A percentile compares a stretch with the other conserved stretches of the same genome.
These are phyloP conservation scores for Xylariaceae sp. DNA, from an alignment of 2,329 filamentous ascomycete genomes.

Conservation along the genomic window DNA sequence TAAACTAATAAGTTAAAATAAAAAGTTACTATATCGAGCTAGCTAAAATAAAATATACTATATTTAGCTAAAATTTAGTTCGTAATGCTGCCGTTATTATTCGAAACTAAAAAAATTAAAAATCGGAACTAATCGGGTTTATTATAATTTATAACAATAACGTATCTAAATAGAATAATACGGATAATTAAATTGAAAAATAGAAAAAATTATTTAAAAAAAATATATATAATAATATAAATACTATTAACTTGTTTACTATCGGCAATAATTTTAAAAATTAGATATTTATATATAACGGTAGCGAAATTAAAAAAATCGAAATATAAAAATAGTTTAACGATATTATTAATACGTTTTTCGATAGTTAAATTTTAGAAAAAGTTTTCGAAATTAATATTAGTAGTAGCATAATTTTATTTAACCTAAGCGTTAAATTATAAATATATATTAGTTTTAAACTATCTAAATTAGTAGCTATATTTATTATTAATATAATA, in stretches of 20 bases:
- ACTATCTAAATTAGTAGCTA: neutral
- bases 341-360: constrained; percentile 6
- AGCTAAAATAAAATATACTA: constrained; percentile 8
- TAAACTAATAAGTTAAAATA: constrained; percentile 10
- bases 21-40: constrained; percentile 7
- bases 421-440: constrained; percentile 5
- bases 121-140: constrained; percentile 9
- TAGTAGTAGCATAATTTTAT: constrained; percentile 6
- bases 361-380: neutral
- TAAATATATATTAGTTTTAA: constrained; percentile 4
- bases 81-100: constrained; percentile 7
- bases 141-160: neutral
- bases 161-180: constrained; percentile 2
- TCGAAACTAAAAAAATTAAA: constrained; percentile 2
- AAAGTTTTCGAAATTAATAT: constrained; percentile 7
- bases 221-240: neutral
- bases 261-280: constrained; percentile 5
- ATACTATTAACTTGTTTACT: neutral
- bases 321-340: constrained; percentile 10
- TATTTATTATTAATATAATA: constrained; percentile 1
- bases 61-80: constrained; percentile 4
- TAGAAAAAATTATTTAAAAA: neutral
- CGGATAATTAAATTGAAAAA: constrained; percentile 1
- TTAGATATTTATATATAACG: constrained; percentile 10
- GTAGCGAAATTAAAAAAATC: constrained; percentile 1